Evolutionary conservation across 805 yeast species (phyloP), one percentile per base, ranked within the genome.

Genomic region (Candida ascalaphidarum): DNA sequence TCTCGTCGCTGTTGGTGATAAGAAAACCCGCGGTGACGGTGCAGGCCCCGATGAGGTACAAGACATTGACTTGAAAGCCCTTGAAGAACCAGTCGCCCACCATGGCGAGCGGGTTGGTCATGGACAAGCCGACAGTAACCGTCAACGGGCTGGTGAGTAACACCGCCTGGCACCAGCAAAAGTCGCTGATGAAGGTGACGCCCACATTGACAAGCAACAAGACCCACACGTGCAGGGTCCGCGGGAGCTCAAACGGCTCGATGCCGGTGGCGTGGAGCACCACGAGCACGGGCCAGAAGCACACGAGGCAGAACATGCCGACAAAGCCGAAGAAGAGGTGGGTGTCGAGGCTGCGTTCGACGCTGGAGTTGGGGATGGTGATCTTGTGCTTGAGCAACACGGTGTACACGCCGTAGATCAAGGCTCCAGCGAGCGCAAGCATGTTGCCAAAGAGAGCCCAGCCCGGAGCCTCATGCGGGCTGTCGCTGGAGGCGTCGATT

Each of bases 111-210:
- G 98, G 98, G 12, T 92, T 92, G 0, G 97, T 89, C 34, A 88
- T 73, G 13, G 95, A 80, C 17, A 92, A 63, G 0, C 98, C 98
- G 8, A 92, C 94, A 0, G 98, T 92, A 3, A 89, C 97, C 0
- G 95, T 88, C 39, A 92, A 62, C 2, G 98, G 98, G 24, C 92
- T 80, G 1, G 98, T 92, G 46, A 92, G 60, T 18, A 92, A 66
- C 74, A 88, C 92, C 1, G 97, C 94, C 37, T 84, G 75, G 19
- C 95, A 95, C 98, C 98, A 92, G 45, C 94, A 77, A 43, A 80
- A 86, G 50, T 92, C 98, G 22, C 94, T 80, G 11, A 88, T 55
- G 40, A 92, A 79, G 1, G 96, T 85, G 23, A 85, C 75, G 20
- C 73, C 45, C 33, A 88, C 81, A 51, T 92, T 92, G 26, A 74